Percentiles rank a stretch among this genome's conserved stretches.
Conservation (phyloP, 805 yeast genomes). For the Nakazawaea pomicola region DNA sequence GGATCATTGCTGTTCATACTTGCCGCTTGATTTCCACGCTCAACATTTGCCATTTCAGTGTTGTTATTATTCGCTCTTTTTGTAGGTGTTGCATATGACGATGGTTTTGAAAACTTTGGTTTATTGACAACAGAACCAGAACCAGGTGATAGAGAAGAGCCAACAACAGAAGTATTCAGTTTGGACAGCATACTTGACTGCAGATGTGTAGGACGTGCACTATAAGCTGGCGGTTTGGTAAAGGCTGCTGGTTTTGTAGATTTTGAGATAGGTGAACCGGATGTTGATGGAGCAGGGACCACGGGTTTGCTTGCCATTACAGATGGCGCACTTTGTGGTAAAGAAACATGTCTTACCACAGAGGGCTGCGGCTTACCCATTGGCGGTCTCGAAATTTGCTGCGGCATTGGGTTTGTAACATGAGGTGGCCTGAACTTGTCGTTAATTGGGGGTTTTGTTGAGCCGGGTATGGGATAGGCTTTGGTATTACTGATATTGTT, state of each 20-base stretch:
- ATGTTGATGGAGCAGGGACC: background rate
- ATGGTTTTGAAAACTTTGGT: conserved; percentile 9
- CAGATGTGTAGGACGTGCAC: background rate
- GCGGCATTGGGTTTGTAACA: conserved; percentile 16
- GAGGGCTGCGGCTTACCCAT: background rate
- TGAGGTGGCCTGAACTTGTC: conserved; percentile 10
- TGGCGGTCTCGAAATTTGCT: conserved; percentile 12
- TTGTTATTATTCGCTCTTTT: conserved; percentile 1
- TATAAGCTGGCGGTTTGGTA: conserved; percentile 13
- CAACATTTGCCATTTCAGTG: too few relatives aligned
- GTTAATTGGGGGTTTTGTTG: conserved; percentile 14
- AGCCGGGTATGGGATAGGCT: too few relatives aligned
- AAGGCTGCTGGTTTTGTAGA: conserved; percentile 25
- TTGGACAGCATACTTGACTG: background rate
- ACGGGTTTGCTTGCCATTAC: too few relatives aligned
- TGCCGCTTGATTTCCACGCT: too few relatives aligned
- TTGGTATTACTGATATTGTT: too few relatives aligned
- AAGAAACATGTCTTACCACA: too few relatives aligned
- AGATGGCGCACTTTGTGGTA: too few relatives aligned
- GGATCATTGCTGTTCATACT: too few relatives aligned
- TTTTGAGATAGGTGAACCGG: conserved; percentile 13
- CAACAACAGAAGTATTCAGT: too few relatives aligned
- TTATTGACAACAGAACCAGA: too few relatives aligned
- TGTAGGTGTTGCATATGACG: conserved; percentile 9
- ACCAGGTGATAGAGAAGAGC: background rate